Evolutionary conservation across 116 monocot genomes (phyloP), one percentile per base, ranked within the genome.

Genomic region (Papilionanthe hybrid): DNA sequence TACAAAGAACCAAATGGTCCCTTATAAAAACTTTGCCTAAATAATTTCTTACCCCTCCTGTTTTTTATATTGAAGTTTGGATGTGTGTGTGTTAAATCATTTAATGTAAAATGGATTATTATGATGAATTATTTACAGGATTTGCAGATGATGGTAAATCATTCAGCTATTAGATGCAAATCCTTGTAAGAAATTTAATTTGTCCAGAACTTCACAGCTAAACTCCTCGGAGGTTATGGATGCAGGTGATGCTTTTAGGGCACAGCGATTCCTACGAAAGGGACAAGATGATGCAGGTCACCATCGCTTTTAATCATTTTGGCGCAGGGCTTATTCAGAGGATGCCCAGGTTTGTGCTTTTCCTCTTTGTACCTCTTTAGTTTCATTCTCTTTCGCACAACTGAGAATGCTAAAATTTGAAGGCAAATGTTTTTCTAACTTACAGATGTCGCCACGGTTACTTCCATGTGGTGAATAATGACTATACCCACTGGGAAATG

Each of bases 401-500:
- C 17, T 53, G 18, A 18, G 53, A 13, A 13, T 63, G 25, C n/a
- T 22, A 23, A 23, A 56, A n/a, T 23, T 17, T n/a, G 19, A 23
- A 22, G 5, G 0, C 12, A 7, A 22, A 63, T 9, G 22, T 8
- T 22, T 1, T 8, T 63, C 63, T 63, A 43, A 5, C 43, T 30
- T n/a, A 43, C 20, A 93, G 94, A 57, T 87, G 88, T 37, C 81
- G 92, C 10, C 88, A 85, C 75, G 96, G 96, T 13, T 96, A 92
- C 83, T 88, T 96, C 86, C 96, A 96, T 43, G 89, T 96, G 5
- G 87, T 96, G 58, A 96, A 96, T 86, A 96, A 96, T 43, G 96
- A 96, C 83, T 96, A 93, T 82, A 93, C 93, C 3, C 96, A 96
- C 79, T 96, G 96, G 96, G 48, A 83, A 57, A 96, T 96, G 96